A percentile compares a stretch with the other conserved stretches of the same genome.
phyloP scores from a whole-genome alignment of 805 yeast species.

The Monosporozyma aquatica region DNA sequence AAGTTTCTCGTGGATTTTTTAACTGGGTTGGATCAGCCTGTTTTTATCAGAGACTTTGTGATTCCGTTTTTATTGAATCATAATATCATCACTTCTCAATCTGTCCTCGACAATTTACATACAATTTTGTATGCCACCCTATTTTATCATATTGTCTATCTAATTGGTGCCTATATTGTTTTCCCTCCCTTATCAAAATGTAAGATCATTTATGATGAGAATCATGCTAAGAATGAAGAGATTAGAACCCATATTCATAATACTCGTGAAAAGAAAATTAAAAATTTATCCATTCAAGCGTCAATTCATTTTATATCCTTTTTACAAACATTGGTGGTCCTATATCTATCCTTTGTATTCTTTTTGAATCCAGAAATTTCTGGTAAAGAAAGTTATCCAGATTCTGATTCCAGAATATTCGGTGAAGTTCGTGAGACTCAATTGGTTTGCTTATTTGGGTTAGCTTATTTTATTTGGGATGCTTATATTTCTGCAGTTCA shows the following conservation, averaged over 20 bases:
- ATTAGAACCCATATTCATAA: constrained; percentile 5
- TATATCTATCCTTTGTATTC: constrained; percentile 32
- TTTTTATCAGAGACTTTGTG: constrained; percentile 8
- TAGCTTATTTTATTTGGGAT: constrained; percentile 88
- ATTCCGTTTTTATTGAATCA: constrained; percentile 12
- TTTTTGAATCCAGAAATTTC: constrained; percentile 6
- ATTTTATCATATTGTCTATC: constrained; percentile 25
- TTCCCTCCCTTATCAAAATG: constrained; percentile 21
- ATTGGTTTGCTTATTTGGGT: constrained; percentile 34
- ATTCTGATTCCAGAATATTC: constrained; percentile 22
- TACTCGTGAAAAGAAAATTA: constrained; percentile 9
- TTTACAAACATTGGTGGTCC: constrained; percentile 66
- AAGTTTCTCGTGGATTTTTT: constrained; percentile 9
- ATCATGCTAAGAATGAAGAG: constrained; percentile 7
- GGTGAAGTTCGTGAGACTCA: constrained; percentile 19
- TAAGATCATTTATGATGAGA: constrained; percentile 9
- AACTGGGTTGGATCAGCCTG: constrained; percentile 16
- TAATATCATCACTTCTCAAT: constrained; percentile 14
- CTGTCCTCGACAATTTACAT: constrained; percentile 22
- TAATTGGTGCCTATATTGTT: constrained; percentile 21
- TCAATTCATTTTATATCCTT: constrained; percentile 68
- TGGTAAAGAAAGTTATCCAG: constrained; percentile 10
- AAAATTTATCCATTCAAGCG: constrained; percentile 20
- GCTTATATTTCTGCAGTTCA: constrained; percentile 50
- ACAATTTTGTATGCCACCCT: constrained; percentile 23